Percentiles rank a stretch among this genome's conserved stretches.
Evolutionary conservation across 164 flowering plant genomes (phyloP).

Genomic region (Warburgia ugandensis): DNA sequence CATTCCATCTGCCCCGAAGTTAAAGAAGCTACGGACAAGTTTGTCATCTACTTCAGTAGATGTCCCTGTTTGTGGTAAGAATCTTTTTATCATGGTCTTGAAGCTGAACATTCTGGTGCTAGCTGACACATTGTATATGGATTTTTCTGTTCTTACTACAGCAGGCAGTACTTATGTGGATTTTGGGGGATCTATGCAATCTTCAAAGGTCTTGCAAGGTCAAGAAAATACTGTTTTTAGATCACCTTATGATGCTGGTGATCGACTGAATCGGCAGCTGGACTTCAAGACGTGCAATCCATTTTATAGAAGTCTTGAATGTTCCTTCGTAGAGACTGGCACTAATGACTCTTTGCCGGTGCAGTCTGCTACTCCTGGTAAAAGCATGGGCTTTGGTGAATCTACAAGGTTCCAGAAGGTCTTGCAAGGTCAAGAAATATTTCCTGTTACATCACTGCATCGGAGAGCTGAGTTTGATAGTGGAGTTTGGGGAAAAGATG

Average conservation of each 20-base stretch:
- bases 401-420: conserved; percentile 68
- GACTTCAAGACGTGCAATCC: conserved; percentile 37
- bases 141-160: conserved; percentile 23
- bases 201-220: conserved; percentile 99
- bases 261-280: conserved; percentile 33
- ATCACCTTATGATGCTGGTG: conserved; percentile 49
- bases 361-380: conserved; percentile 26
- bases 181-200: conserved; percentile 73
- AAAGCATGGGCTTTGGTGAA: conserved; percentile 54
- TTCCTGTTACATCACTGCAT: conserved; percentile 41
- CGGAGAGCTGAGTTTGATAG: conserved; percentile 29
- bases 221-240: conserved; percentile 77
- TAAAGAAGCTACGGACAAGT: conserved; percentile 63
- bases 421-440: conserved; percentile 99
- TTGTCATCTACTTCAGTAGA: conserved; percentile 35
- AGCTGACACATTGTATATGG: not conserved
- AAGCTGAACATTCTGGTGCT: not conserved
- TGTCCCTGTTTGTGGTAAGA: conserved; percentile 41
- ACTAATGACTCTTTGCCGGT: conserved; percentile 22
- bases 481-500: conserved; percentile 36
- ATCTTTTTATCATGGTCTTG: not conserved
- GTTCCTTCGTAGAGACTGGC: conserved; percentile 20
- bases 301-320: conserved; percentile 25
- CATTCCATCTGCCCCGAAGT: conserved; percentile 60
- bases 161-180: conserved; percentile 45